These are phyloP conservation scores for Polytolypa hystricis DNA, from an alignment of 2,329 filamentous ascomycete species.

Conservation along the genomic window DNA sequence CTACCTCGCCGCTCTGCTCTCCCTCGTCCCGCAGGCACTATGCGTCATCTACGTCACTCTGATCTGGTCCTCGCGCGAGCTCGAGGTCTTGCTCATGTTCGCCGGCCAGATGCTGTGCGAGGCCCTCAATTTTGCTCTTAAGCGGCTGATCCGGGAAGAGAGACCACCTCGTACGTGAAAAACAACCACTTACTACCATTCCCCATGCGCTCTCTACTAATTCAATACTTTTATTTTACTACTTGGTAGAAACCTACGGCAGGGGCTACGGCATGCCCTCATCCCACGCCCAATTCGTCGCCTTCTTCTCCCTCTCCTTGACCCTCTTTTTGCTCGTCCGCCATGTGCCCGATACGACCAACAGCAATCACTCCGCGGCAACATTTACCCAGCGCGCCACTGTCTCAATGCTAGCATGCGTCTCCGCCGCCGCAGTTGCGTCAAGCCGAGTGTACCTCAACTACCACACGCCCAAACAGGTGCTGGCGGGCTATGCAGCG, in stretches of 20 bases:
- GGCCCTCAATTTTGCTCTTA: conserved; percentile 77
- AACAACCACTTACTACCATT: background rate
- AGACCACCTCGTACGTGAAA: conserved; percentile 60
- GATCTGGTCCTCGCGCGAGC: conserved; percentile 81
- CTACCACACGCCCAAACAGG: conserved; percentile 84
- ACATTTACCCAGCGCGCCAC: conserved; percentile 45
- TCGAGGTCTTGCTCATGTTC: conserved; percentile 83
- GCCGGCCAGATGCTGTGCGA: conserved; percentile 86
- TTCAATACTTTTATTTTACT: background rate
- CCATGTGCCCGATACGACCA: conserved; percentile 47
- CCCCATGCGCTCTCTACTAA: conserved; percentile 1
- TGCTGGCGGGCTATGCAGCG: conserved; percentile 64
- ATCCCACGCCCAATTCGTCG: conserved; percentile 89
- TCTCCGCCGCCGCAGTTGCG: conserved; percentile 58
- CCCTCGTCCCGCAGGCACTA: conserved; percentile 83
- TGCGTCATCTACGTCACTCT: conserved; percentile 84
- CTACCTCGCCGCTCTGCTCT: conserved; percentile 83
- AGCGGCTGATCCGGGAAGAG: conserved; percentile 86
- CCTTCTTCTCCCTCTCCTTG: conserved; percentile 80
- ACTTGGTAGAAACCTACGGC: conserved; percentile 39
- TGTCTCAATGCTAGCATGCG: conserved; percentile 47
- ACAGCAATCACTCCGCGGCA: conserved; percentile 27
- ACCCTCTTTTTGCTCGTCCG: conserved; percentile 74
- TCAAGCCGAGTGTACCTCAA: conserved; percentile 79
- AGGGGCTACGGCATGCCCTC: conserved; percentile 97